A percentile compares a stretch with the other conserved stretches of the same genome.
Evolutionary conservation across 1,139 yeast species (phyloP).

Genomic region (Suhomyces anneliseae): DNA sequence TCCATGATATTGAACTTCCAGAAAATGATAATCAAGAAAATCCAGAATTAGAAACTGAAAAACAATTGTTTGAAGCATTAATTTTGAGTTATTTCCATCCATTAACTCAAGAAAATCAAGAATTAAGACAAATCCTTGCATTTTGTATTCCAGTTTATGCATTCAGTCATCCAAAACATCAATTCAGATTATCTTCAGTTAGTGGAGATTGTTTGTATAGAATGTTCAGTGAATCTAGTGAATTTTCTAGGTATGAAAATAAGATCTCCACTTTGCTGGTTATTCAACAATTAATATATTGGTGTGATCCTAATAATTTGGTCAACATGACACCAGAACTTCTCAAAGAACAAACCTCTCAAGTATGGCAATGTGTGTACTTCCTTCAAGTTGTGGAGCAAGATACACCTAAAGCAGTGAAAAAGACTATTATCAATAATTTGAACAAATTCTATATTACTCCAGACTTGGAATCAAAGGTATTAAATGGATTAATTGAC

Average conservation of each 20-base stretch:
- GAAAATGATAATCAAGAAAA: constrained; percentile 17
- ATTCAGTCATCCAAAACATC: constrained; percentile 75
- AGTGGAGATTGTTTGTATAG: constrained; percentile 69
- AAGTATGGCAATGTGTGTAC: constrained; percentile 58
- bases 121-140: constrained; percentile 76
- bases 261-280: constrained; percentile 55
- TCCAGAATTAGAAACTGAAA: constrained; percentile 31
- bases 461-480: constrained; percentile 29
- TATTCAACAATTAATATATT: constrained; percentile 71
- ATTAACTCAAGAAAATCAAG: constrained; percentile 58
- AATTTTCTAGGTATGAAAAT: constrained; percentile 25
- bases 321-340: constrained; percentile 51
- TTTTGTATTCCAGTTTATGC: constrained; percentile 91
- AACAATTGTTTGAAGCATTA: constrained; percentile 63
- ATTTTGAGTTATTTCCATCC: constrained; percentile 77
- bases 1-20: constrained; percentile 49
- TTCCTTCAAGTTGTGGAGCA: constrained; percentile 53
- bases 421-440: constrained; percentile 55
- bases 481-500: constrained; percentile 33
- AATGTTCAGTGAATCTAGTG: constrained; percentile 46
- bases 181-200: constrained; percentile 60
- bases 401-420: constrained; percentile 52
- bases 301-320: constrained; percentile 82
- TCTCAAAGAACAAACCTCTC: constrained; percentile 46
- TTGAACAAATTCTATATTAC: constrained; percentile 48